Percentiles rank a stretch among this genome's conserved stretches.
phyloP scores from a whole-genome alignment of 257 asterid genomes.

The Solanum medicagineum region DNA sequence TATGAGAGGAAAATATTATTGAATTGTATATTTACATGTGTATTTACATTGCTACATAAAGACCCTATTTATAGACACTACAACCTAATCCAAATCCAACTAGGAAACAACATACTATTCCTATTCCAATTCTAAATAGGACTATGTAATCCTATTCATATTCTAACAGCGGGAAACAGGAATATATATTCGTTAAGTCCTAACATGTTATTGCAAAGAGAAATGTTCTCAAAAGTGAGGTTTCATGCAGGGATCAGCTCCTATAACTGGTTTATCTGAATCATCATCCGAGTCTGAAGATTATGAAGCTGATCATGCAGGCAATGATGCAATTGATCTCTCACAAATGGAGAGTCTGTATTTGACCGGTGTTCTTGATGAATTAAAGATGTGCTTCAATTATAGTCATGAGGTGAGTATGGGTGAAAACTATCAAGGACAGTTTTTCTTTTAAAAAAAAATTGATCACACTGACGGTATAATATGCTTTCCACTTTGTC shows the following conservation, averaged over 20 bases:
- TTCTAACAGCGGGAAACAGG: neutral
- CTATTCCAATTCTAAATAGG: too few species aligned
- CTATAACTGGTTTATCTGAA: conserved; percentile 57
- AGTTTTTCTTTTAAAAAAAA: neutral
- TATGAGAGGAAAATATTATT: too few species aligned
- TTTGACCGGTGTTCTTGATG: conserved; percentile 80
- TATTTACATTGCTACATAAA: too few species aligned
- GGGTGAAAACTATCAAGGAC: neutral
- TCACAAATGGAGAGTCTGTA: conserved; percentile 46
- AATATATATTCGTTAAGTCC: neutral
- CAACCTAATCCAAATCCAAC: too few species aligned
- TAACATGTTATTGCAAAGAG: neutral
- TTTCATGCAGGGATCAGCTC: conserved; percentile 56
- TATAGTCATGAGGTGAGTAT: conserved; percentile 59
- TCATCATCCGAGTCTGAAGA: conserved; percentile 71
- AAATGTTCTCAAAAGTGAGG: neutral
- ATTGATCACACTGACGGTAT: neutral
- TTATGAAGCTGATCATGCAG: conserved; percentile 29
- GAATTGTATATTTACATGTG: too few species aligned
- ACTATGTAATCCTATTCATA: too few species aligned
- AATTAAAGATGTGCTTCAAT: conserved; percentile 71
- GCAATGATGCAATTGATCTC: conserved; percentile 32
- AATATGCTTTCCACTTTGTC: neutral
- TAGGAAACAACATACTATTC: too few species aligned
- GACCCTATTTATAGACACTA: too few species aligned